A percentile compares a stretch with the other conserved stretches of the same genome.
Evolutionary conservation across 2,329 filamentous ascomycete genomes (phyloP).

Genomic region (Zymoseptoria crescenta): DNA sequence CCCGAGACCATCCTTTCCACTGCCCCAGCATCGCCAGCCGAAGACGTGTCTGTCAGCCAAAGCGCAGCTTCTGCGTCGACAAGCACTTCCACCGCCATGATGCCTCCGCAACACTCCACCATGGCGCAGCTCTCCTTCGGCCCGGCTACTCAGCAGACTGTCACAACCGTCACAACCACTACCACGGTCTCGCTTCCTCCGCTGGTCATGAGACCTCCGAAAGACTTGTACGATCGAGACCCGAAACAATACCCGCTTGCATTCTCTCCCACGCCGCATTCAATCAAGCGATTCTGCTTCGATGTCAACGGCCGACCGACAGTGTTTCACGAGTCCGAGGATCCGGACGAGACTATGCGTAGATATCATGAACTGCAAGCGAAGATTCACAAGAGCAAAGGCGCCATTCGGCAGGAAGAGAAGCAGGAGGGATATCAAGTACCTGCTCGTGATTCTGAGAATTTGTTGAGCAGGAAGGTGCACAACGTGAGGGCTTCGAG

Average conservation of each 20-base stretch:
- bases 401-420: slow-evolving; percentile 22
- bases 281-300: slow-evolving; percentile 70
- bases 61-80: slow-evolving; percentile 10
- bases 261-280: slow-evolving; percentile 68
- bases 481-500: slow-evolving; percentile 28
- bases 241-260: slow-evolving; percentile 86
- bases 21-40: slow-evolving; percentile 27
- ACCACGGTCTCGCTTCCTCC: slow-evolving; percentile 76
- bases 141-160: slow-evolving; percentile 56
- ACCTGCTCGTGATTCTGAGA: slow-evolving; percentile 14
- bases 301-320: slow-evolving; percentile 55
- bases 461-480: slow-evolving; percentile 11
- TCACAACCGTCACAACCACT: slow-evolving; percentile 84
- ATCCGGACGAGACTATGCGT: slow-evolving; percentile 45
- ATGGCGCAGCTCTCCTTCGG: slow-evolving; percentile 55
- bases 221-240: slow-evolving; percentile 64
- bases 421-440: slow-evolving; percentile 21
- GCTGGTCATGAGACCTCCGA: slow-evolving; percentile 67
- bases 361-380: slow-evolving; percentile 31
- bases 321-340: slow-evolving; percentile 56
- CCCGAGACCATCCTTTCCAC: slow-evolving; percentile 21
- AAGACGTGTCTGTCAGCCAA: slow-evolving; percentile 12
- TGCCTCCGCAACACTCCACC: slow-evolving; percentile 31
- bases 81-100: slow-evolving; percentile 12
- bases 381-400: slow-evolving; percentile 22